Evolutionary conservation across 75 land plant species (phyloP).

Genomic region (Pinus taeda): DNA sequence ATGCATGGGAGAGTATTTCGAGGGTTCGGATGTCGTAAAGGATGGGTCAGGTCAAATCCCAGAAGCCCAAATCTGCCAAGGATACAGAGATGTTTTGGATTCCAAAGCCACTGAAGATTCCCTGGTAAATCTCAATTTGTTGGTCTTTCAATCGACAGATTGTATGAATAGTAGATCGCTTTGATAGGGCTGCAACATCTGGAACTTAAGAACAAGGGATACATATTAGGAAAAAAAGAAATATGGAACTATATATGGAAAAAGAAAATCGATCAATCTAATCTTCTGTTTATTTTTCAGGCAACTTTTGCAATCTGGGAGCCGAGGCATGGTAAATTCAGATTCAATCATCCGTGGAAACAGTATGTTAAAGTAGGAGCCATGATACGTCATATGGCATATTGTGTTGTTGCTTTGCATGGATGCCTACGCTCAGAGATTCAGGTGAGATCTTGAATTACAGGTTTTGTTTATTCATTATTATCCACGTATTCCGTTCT

Average conservation of each 20-base stretch:
- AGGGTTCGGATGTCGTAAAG: constrained; percentile 9
- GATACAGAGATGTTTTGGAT: constrained; percentile 34
- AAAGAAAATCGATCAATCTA: not conserved
- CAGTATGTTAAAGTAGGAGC: constrained; percentile 56
- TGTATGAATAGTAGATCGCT: too few relatives aligned
- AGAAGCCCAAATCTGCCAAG: constrained; percentile 11
- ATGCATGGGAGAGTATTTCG: constrained; percentile 36
- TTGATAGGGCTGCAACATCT: too few relatives aligned
- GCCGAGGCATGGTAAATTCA: constrained; percentile 70
- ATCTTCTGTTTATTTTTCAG: constrained; percentile 17
- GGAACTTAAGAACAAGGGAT: too few relatives aligned
- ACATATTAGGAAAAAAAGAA: too few relatives aligned
- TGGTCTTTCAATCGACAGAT: not conserved
- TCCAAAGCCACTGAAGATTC: constrained; percentile 52
- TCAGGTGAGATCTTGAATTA: constrained; percentile 35
- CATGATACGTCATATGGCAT: constrained; percentile 54
- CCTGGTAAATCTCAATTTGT: constrained; percentile 26
- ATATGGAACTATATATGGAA: too few relatives aligned
- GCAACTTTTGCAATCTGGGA: constrained; percentile 79
- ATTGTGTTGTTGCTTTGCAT: constrained; percentile 41
- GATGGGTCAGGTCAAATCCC: not conserved
- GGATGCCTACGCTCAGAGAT: constrained; percentile 44
- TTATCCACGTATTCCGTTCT: not conserved
- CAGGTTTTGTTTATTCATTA: not conserved
- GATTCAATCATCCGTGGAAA: constrained; percentile 55